Conservation (phyloP, 2,329 filamentous ascomycete species). For the Sclerotiophoma versabilis region DNA sequence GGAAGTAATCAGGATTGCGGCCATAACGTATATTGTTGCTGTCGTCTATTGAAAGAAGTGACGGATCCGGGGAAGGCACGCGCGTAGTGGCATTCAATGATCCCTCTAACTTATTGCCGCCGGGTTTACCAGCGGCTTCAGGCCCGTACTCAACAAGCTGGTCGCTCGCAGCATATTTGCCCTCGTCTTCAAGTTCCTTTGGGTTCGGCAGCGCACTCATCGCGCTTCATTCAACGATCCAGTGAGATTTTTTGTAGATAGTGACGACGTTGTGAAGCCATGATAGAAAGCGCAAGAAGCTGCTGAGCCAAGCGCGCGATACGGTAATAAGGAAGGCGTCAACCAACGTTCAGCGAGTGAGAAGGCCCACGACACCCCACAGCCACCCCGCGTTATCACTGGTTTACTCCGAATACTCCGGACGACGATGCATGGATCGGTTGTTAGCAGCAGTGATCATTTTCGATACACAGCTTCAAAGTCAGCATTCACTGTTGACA, state of each 20-base stretch:
- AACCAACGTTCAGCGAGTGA: slow-evolving; percentile 27
- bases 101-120: slow-evolving; percentile 36
- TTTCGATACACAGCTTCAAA: not conserved
- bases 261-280: slow-evolving; percentile 22
- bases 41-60: slow-evolving; percentile 45
- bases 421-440: not conserved
- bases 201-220: slow-evolving; percentile 31
- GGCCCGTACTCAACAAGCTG: slow-evolving; percentile 15
- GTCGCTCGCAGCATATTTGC: slow-evolving; percentile 22
- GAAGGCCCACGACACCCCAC: slow-evolving; percentile 26
- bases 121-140: slow-evolving; percentile 34
- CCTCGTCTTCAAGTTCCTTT: slow-evolving; percentile 28
- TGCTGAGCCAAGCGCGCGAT: slow-evolving; percentile 28
- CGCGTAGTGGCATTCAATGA: slow-evolving; percentile 38
- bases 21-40: slow-evolving; percentile 39
- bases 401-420: slow-evolving; percentile 10
- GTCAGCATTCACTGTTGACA: not conserved
- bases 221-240: slow-evolving; percentile 25
- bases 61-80: slow-evolving; percentile 43
- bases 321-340: slow-evolving; percentile 34
- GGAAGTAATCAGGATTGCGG: slow-evolving; percentile 27
- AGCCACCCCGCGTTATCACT: slow-evolving; percentile 18
- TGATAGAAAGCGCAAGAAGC: slow-evolving; percentile 17
- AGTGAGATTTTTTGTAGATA: slow-evolving; percentile 1
- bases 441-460: not conserved